These are phyloP conservation scores for Boletus rubroflammeus DNA, from an alignment of 768 basidiomycete genomes.

Conservation along the genomic window DNA sequence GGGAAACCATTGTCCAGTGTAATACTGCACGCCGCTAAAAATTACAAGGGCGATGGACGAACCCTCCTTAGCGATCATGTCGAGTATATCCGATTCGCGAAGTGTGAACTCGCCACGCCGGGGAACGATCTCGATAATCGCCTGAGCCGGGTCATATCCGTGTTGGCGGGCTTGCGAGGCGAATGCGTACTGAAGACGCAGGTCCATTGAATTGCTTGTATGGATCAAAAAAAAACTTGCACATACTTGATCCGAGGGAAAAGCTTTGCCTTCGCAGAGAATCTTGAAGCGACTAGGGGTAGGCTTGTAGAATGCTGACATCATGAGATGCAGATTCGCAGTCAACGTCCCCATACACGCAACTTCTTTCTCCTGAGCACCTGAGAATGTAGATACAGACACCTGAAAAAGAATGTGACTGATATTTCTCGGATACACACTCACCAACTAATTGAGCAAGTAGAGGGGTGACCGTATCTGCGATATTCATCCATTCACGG, in stretches of 20 bases:
- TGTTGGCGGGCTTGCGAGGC: slow-evolving; percentile 85
- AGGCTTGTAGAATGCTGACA: slow-evolving; percentile 92
- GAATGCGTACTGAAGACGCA: slow-evolving; percentile 77
- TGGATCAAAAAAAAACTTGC: slow-evolving; percentile 3
- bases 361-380: slow-evolving; percentile 85
- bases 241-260: slow-evolving; percentile 92
- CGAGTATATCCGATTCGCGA: slow-evolving; percentile 85
- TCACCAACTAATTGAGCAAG: slow-evolving; percentile 82
- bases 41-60: slow-evolving; percentile 83
- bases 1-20: slow-evolving; percentile 94
- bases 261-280: slow-evolving; percentile 89
- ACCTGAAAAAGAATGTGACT: slow-evolving; percentile 6
- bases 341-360: slow-evolving; percentile 96
- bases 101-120: slow-evolving; percentile 81
- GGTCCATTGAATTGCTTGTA: slow-evolving; percentile 12
- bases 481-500: slow-evolving; percentile 79
- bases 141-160: slow-evolving; percentile 66
- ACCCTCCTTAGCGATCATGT: slow-evolving; percentile 68
- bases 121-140: slow-evolving; percentile 77
- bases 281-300: slow-evolving; percentile 85
- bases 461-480: slow-evolving; percentile 64
- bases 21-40: slow-evolving; percentile 94
- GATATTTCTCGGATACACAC: slow-evolving; percentile 24
- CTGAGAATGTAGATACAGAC: slow-evolving; percentile 40
- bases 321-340: slow-evolving; percentile 92